Evolutionary conservation across 192 early-diverging fungal genomes (phyloP), one percentile per base, ranked within the genome.

Genomic region (Entophlyctis luteolus): DNA sequence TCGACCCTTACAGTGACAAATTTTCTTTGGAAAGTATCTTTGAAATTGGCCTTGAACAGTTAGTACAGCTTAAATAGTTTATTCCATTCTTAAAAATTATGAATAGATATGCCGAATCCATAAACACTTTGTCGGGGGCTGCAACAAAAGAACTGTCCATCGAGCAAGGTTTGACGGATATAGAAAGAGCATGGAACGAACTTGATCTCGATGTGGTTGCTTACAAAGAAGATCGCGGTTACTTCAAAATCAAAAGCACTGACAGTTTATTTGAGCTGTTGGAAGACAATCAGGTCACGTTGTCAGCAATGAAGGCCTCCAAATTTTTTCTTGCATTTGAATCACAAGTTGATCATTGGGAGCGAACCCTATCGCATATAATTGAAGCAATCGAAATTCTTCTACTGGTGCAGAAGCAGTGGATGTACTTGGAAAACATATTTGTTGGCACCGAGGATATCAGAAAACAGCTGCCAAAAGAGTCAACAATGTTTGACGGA

Each of bases 341-440:
- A 53, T 27, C 62, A 20, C 75, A 86, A 50, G 77, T 85, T 5
- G 83, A 86, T 35, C 72, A 81, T 39, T 86, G 84, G 84, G 84
- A 86, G 57, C 52, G 74, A 8, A 73, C 75, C 2, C 69, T 86
- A n/a, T 79, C 83, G 5, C 71, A 62, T 12, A 74, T 86, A 22
- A 72, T 81, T 27, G 84, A 86, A 59, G 79, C 81, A 18, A 68
- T 85, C 28, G 84, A 86, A 49, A 32, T 77, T 31, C 68, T 83
- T 16, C 54, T 85, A 33, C 77, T 76, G 37, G 81, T 83, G 4
- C 84, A 86, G 55, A 62, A 80, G 25, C 81, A 86, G 60, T 86
- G 84, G 84, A 82, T 84, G 75, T 86, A 86, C 58, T 67, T 86
- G 20, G 84, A 86, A 57, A 83, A 79, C 67, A 86, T 86, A 38